Base-by-base conservation (phyloP, 495 filamentous ascomycete genomes). In the Penicillium coprophilum region DNA sequence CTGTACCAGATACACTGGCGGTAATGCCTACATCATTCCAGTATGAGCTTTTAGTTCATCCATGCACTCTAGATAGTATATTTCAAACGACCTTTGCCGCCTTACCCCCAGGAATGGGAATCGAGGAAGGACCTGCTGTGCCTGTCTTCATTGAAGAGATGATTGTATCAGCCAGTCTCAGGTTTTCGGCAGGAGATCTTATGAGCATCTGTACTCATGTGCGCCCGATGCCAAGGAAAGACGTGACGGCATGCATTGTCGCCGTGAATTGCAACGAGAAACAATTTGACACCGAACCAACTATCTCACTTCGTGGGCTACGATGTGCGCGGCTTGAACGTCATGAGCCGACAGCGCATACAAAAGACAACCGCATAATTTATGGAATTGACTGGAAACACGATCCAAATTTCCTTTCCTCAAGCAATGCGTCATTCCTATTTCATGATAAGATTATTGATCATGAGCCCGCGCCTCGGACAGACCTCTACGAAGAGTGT, bases 11-110 rank as follows among this genome's bases (percentile, higher is more conserved):
- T 50, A 81, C 77, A 3, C 67, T 50, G 6, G 54, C 70, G 6
- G 64, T 64, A 7, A 84, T 84, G 78, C 81, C 81, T 3, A 48
- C 73, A 59, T 61, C 61, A 13, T 72, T 73, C 31, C 69, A 82
- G 51, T 68, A 75, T 27, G 63, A 71, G 0, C 70, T 68, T 40
- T 50, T 78, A 20, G 58, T 77, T 7, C 80, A 82, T 32, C 80
- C 80, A 6, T 68, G 75, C 9, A 66, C 71, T 1, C 46, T 82
- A 6, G 80, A 82, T 45, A 69, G 65, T 30, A 63, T 81, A 41
- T 64, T 83, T 3, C 80, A 83, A 17, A 43, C 60, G 0, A 32
- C 67, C 5, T 68, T 71, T 51, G 56, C 64, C 3, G 61, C 56
- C 27, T 31, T 69, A 10, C 43, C 60, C 0, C 31, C 41, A 1